Conservation (phyloP, 305 asterid genomes). For the Petunia hybrid region DNA sequence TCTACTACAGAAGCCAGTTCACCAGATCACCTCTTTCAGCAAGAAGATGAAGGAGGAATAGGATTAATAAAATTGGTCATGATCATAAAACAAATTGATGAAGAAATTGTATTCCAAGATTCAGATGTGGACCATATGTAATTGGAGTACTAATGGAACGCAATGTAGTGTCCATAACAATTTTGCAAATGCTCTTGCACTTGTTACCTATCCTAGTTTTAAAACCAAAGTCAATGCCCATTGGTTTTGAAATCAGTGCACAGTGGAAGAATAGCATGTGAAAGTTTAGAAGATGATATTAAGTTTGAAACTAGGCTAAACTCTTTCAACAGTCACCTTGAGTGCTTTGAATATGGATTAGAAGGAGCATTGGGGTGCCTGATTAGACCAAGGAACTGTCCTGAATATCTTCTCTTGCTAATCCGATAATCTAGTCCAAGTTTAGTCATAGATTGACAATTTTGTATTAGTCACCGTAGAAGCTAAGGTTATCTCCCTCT, state of each 20-base stretch:
- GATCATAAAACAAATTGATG: constrained; percentile 17
- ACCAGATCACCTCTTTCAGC: neutral
- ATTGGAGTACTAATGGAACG: constrained; percentile 22
- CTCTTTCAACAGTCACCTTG: neutral
- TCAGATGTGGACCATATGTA: neutral
- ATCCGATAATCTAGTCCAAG: neutral
- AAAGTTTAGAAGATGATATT: neutral
- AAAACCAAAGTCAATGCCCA: neutral
- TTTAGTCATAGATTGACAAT: too few relatives aligned
- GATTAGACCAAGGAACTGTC: constrained; percentile 24
- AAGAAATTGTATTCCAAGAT: constrained; percentile 25
- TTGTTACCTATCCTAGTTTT: neutral
- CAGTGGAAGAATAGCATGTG: constrained; percentile 13
- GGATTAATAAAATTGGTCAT: neutral
- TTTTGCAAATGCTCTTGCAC: neutral
- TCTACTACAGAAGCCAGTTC: constrained; percentile 25
- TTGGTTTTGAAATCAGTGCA: constrained; percentile 8
- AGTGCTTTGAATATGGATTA: constrained; percentile 26
- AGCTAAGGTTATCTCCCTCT: neutral
- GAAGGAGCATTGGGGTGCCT: constrained; percentile 29
- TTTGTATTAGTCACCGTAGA: too few relatives aligned
- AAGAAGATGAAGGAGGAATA: constrained; percentile 15
- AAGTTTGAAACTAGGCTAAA: constrained; percentile 25
- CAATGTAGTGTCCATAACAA: constrained; percentile 14
- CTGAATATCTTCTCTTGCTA: constrained; percentile 24